Percentiles rank a stretch among this genome's conserved stretches.
Conservation (phyloP, 2,329 filamentous ascomycete species). For the Sporothrix pseudoabietina region DNA sequence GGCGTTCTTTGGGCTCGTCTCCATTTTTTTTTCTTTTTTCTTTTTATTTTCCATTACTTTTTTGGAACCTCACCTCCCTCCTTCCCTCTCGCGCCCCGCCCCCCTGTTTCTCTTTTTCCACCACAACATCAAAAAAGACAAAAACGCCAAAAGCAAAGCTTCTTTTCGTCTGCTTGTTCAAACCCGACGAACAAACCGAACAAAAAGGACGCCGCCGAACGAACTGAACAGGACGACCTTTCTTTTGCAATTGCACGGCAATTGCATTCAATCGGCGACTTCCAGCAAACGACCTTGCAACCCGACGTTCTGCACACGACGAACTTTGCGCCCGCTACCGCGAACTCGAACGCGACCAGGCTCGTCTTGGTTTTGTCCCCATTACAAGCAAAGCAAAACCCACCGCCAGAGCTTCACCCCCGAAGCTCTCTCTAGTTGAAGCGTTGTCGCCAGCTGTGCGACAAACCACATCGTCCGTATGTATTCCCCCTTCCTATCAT, state of each 20-base stretch:
- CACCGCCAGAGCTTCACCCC: neutral
- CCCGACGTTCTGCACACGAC: neutral
- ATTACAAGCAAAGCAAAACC: neutral
- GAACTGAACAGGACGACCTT: neutral
- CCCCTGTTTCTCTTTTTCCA: neutral
- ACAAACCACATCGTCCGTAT: neutral
- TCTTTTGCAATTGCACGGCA: neutral
- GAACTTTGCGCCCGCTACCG: neutral
- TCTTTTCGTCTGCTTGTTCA: neutral
- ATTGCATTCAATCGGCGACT: neutral
- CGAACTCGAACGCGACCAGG: slow-evolving; percentile 21
- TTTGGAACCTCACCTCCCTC: neutral
- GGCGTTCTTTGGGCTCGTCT: slow-evolving; percentile 24
- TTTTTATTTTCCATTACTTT: slow-evolving; percentile 1
- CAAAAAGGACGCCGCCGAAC: neutral
- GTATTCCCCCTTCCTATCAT: neutral
- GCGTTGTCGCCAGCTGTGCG: slow-evolving; percentile 10
- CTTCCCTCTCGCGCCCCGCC: neutral
- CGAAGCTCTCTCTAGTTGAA: slow-evolving; percentile 5
- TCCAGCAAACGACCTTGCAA: neutral
- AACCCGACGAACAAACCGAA: neutral
- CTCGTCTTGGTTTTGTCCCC: slow-evolving; percentile 17
- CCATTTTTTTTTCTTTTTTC: slow-evolving; percentile 17
- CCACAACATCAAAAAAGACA: neutral
- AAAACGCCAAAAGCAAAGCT: slow-evolving; percentile 12